Percentiles rank a stretch among this genome's conserved stretches.
phyloP scores from a whole-genome alignment of 2,329 filamentous ascomycete genomes.

The Pestalotiopsis sp. region DNA sequence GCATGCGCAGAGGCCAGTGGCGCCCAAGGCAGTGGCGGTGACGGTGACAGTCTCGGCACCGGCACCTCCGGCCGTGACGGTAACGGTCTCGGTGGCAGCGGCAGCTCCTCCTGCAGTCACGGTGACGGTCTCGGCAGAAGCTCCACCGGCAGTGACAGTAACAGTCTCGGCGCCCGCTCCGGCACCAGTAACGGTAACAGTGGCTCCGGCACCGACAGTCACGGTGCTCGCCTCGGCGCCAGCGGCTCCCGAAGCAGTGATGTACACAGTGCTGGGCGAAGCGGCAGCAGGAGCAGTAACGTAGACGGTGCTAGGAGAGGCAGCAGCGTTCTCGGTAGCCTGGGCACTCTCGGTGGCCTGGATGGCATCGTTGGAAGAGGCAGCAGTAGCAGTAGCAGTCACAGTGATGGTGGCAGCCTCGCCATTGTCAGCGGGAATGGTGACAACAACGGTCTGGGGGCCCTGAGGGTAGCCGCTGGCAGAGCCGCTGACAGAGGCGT shows the following conservation, averaged over 20 bases:
- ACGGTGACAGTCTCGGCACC: conserved; percentile 7
- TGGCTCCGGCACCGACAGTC: conserved; percentile 10
- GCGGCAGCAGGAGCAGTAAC: conserved; percentile 7
- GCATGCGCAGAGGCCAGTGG: background rate
- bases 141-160: conserved; percentile 9
- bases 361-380: conserved; percentile 18
- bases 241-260: conserved; percentile 14
- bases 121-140: conserved; percentile 7
- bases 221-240: conserved; percentile 19
- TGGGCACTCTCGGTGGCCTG: conserved; percentile 14
- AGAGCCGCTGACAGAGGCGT: background rate
- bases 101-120: conserved; percentile 11
- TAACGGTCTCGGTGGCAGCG: conserved; percentile 9
- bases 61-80: conserved; percentile 10
- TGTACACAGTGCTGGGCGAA: conserved; percentile 16
- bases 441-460: conserved; percentile 14
- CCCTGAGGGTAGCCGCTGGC: conserved; percentile 5
- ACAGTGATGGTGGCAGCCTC: conserved; percentile 20
- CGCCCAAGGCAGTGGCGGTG: background rate
- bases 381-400: conserved; percentile 24
- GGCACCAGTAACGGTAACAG: conserved; percentile 11
- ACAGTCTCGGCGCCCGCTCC: conserved; percentile 5
- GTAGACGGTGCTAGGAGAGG: background rate
- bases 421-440: conserved; percentile 12
- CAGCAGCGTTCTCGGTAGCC: background rate